Percentiles rank a stretch among this genome's conserved stretches.
phyloP scores from a whole-genome alignment of 495 filamentous ascomycete genomes.

The Lindgomyces ingoldianus region DNA sequence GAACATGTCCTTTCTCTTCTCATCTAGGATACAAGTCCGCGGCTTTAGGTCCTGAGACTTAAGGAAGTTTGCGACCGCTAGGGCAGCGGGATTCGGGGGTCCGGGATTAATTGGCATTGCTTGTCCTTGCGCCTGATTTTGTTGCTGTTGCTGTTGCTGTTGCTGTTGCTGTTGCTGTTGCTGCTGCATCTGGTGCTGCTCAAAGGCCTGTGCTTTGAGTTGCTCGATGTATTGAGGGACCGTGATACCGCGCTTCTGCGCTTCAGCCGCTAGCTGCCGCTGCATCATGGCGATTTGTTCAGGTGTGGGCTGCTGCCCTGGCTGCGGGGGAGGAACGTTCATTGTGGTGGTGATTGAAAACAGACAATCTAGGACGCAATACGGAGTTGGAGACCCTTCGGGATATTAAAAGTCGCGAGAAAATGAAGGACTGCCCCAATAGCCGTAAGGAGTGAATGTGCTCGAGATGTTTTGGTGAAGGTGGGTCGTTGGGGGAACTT shows the following conservation, averaged over 20 bases:
- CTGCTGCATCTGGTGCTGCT: slow-evolving; percentile 55
- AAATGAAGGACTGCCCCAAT: too few relatives aligned
- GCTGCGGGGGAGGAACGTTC: slow-evolving; percentile 25
- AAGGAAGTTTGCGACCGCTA: slow-evolving; percentile 89
- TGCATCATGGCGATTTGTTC: slow-evolving; percentile 86
- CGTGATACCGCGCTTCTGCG: slow-evolving; percentile 61
- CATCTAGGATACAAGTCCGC: slow-evolving; percentile 89
- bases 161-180: slow-evolving; percentile 50
- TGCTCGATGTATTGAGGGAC: slow-evolving; percentile 66
- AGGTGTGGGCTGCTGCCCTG: slow-evolving; percentile 70
- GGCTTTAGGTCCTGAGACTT: slow-evolving; percentile 82
- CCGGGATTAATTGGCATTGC: slow-evolving; percentile 61
- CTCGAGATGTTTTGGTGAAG: neutral
- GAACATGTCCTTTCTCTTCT: slow-evolving; percentile 98
- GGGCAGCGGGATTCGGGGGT: slow-evolving; percentile 80
- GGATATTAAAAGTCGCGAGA: too few relatives aligned
- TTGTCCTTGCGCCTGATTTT: slow-evolving; percentile 49
- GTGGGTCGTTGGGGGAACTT: slow-evolving; percentile 1
- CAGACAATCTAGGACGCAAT: neutral
- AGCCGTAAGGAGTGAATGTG: neutral
- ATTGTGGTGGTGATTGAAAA: neutral
- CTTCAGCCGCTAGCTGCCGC: slow-evolving; percentile 74
- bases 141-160: slow-evolving; percentile 48
- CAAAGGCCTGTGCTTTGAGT: slow-evolving; percentile 55
- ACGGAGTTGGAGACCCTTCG: neutral